A percentile compares a stretch with the other conserved stretches of the same genome.
Conservation (phyloP, 768 basidiomycete genomes). For the Boletus eberwhitei region DNA sequence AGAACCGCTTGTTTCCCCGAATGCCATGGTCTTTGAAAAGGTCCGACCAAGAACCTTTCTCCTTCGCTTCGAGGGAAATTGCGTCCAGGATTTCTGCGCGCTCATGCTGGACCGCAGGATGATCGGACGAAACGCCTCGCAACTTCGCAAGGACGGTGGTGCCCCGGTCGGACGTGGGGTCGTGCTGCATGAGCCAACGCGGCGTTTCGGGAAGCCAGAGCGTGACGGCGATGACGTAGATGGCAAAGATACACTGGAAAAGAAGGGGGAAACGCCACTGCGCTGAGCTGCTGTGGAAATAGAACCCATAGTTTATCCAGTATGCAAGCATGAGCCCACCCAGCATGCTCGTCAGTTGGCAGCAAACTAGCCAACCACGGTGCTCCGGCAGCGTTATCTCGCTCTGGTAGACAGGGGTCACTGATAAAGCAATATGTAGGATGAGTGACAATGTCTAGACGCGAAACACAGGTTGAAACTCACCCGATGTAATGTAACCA, state of each 20-base stretch:
- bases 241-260: background rate
- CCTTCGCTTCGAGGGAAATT: background rate
- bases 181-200: background rate
- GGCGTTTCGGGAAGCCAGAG: background rate
- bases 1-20: background rate
- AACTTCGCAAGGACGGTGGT: background rate
- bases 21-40: background rate
- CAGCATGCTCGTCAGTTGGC: constrained; percentile 15
- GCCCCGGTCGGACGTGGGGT: background rate
- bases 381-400: constrained; percentile 12
- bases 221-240: background rate
- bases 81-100: background rate
- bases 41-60: background rate
- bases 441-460: background rate
- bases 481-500: constrained; percentile 13
- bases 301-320: constrained; percentile 15
- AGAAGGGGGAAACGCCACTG: constrained; percentile 8
- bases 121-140: background rate
- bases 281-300: constrained; percentile 8
- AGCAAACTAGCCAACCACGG: constrained; percentile 14
- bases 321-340: constrained; percentile 11
- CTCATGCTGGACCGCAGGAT: background rate
- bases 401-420: constrained; percentile 13
- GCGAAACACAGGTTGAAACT: background rate
- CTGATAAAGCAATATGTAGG: background rate